These are phyloP conservation scores for Penicillium longicatenatum DNA, from an alignment of 495 filamentous ascomycete genomes.

Conservation along the genomic window DNA sequence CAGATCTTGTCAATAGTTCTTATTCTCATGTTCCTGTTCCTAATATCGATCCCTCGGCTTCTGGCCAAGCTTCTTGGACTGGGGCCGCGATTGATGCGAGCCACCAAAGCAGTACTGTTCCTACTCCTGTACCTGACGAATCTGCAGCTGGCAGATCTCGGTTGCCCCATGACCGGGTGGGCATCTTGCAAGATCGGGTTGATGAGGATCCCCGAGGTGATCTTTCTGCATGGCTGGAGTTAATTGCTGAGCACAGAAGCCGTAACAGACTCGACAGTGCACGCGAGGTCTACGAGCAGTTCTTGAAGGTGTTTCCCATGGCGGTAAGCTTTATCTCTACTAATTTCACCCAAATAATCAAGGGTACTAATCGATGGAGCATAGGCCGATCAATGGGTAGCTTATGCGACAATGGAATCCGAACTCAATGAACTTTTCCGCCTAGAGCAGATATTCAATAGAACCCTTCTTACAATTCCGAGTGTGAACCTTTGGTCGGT, in stretches of 20 bases:
- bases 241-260: constrained; percentile 83
- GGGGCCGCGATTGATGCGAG: constrained; percentile 41
- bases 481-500: constrained; percentile 86
- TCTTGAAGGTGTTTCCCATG: constrained; percentile 83
- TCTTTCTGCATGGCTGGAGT: constrained; percentile 80
- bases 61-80: constrained; percentile 42
- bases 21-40: constrained; percentile 51
- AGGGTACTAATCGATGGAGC: constrained; percentile 14
- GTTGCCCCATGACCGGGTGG: constrained; percentile 75
- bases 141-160: constrained; percentile 54
- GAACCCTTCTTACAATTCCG: constrained; percentile 69
- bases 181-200: constrained; percentile 86
- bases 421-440: constrained; percentile 73
- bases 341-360: neutral
- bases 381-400: constrained; percentile 87
- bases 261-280: constrained; percentile 81
- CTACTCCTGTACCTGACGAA: constrained; percentile 41
- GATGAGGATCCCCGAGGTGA: constrained; percentile 90
- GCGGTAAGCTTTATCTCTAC: constrained; percentile 65
- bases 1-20: constrained; percentile 56
- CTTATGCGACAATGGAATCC: constrained; percentile 84
- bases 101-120: constrained; percentile 40
- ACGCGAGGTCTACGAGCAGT: constrained; percentile 78
- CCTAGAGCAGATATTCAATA: constrained; percentile 79
- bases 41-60: constrained; percentile 48